Evolutionary conservation across 495 filamentous ascomycete genomes (phyloP).

Genomic region (Daldinia vernicosa): DNA sequence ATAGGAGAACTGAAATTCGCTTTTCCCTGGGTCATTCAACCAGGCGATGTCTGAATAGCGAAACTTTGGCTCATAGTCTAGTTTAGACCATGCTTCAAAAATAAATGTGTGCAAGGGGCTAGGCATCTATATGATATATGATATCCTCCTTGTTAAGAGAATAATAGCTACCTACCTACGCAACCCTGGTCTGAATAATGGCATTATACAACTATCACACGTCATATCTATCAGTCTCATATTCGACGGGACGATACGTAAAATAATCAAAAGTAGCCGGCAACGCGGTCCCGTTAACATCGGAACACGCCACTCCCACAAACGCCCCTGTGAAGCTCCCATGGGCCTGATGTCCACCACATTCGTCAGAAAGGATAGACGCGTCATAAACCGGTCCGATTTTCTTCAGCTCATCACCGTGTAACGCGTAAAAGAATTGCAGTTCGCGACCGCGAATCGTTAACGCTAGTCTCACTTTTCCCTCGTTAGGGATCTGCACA

Average conservation of each 20-base stretch:
- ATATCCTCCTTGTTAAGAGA: too few relatives aligned
- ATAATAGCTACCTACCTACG: too few relatives aligned
- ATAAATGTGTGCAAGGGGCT: too few relatives aligned
- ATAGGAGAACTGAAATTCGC: background rate
- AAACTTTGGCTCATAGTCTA: background rate
- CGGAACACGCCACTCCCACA: slow-evolving; percentile 63
- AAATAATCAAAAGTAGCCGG: slow-evolving; percentile 62
- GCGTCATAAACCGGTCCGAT: slow-evolving; percentile 63
- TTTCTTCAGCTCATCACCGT: slow-evolving; percentile 55
- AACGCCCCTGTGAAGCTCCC: slow-evolving; percentile 68
- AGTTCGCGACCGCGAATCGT: slow-evolving; percentile 56
- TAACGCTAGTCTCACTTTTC: slow-evolving; percentile 59
- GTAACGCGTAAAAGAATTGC: slow-evolving; percentile 62
- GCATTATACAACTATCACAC: slow-evolving; percentile 18
- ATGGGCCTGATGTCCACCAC: slow-evolving; percentile 63
- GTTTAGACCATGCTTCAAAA: background rate
- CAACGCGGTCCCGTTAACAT: slow-evolving; percentile 60
- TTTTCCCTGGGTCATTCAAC: background rate
- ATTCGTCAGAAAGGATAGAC: slow-evolving; percentile 64
- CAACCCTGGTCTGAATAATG: background rate
- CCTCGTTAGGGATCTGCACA: slow-evolving; percentile 57
- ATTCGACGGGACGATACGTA: slow-evolving; percentile 56
- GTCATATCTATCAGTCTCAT: slow-evolving; percentile 60
- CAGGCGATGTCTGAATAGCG: background rate
- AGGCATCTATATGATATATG: too few relatives aligned